Evolutionary conservation across 2,329 filamentous ascomycete genomes (phyloP), one percentile per base, ranked within the genome.

Genomic region (Aspergillus intermedius): DNA sequence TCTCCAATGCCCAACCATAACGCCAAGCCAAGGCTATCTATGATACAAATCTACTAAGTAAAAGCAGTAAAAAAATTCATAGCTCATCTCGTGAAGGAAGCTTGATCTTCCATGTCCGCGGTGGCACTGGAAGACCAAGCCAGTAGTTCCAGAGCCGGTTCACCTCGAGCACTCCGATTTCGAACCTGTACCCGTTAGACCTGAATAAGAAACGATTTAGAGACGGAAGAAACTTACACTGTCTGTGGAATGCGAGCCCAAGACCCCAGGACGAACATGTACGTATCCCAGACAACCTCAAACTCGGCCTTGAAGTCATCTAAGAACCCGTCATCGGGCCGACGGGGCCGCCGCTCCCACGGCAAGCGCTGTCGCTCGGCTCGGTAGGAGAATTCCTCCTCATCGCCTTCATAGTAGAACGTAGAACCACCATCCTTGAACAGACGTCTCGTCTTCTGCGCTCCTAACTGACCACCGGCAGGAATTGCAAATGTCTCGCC

Each of bases 241-340:
- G 78, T 78, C 42, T 69, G 74, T 0, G 91, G 91, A 43, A 90
- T 74, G 19, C 76, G 71, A 5, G 83, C 47, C 88, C 89, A 98
- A 51, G 80, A 79, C 55, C 67, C 76, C 7, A 93, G 21, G 2
- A 97, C 82, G 58, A 83, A 81, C 57, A 80, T 77, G 43, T 81
- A 74, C 0, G 83, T 83, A 49, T 76, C 74, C 60, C 75, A 79
- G 10, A 95, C 77, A 13, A 82, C 70, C 4, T 71, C 66, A 25
- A 85, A 67, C 68, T 97, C 91, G 0, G 77, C 68, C 56, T 75
- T 72, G 53, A 91, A 75, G 5, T 76, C 70, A 19, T 90, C 83
- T 43, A 66, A 64, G 1, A 84, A 1, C 0, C 77, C 75, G 41
- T 72, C 72, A 28, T 75, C 61, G 0, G 68, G 56, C 3, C 62